phyloP scores from a whole-genome alignment of 2,329 filamentous ascomycete genomes.

The Xenoacremonium recifei region DNA sequence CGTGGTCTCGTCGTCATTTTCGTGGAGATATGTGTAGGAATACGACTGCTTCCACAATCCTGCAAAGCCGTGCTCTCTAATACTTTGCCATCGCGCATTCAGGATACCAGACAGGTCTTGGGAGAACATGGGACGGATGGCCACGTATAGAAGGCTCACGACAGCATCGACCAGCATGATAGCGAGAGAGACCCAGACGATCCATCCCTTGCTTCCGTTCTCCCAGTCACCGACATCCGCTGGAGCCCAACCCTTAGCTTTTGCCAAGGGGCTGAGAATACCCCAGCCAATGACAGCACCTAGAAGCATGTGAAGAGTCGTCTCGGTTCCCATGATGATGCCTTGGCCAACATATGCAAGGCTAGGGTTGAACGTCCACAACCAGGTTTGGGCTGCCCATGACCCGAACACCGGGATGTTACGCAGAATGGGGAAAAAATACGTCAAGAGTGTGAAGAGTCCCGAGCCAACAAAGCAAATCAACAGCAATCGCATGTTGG shows the following conservation, averaged over 20 bases:
- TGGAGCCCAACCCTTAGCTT: conserved; percentile 82
- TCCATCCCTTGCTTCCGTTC: conserved; percentile 94
- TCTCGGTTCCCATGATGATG: conserved; percentile 97
- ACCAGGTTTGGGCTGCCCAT: conserved; percentile 73
- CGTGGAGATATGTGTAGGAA: conserved; percentile 24
- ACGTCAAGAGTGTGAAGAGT: conserved; percentile 75
- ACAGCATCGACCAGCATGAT: conserved; percentile 97
- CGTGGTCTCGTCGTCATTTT: conserved; percentile 8
- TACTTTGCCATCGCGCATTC: conserved; percentile 7
- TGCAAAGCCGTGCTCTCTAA: conserved; percentile 18
- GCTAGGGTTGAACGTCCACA: conserved; percentile 95
- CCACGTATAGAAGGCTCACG: conserved; percentile 79
- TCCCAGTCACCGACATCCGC: conserved; percentile 88
- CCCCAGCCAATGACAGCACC: conserved; percentile 91
- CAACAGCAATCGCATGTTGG: conserved; percentile 54
- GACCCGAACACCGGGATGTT: conserved; percentile 85
- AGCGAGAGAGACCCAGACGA: conserved; percentile 91
- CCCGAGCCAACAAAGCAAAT: conserved; percentile 60
- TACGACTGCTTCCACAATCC: conserved; percentile 16
- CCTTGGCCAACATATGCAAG: conserved; percentile 97
- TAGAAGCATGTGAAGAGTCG: conserved; percentile 91
- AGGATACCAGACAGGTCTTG: conserved; percentile 5
- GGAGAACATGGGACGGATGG: conserved; percentile 56
- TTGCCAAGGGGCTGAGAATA: conserved; percentile 84
- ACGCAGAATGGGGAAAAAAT: conserved; percentile 83